Conservation (phyloP, 169 alveolate genomes). For the Babesia bigemina region DNA sequence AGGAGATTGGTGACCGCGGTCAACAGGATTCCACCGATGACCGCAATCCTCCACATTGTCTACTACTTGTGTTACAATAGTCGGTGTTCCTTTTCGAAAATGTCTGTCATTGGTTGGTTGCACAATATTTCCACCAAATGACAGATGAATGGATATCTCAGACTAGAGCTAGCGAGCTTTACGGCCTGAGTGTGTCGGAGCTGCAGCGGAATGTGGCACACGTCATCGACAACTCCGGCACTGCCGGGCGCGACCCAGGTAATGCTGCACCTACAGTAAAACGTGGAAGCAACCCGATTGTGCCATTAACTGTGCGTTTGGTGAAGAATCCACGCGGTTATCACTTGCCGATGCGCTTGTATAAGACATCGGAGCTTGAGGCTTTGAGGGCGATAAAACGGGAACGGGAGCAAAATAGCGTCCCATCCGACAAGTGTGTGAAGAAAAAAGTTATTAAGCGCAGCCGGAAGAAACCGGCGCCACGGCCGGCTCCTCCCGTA, state of each 20-base stretch:
- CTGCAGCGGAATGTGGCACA: slow-evolving; percentile 25
- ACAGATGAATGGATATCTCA: slow-evolving; percentile 47
- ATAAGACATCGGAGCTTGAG: slow-evolving; percentile 35
- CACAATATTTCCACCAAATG: not conserved
- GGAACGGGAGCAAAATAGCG: not conserved
- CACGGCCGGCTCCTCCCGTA: not conserved
- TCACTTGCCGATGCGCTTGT: slow-evolving; percentile 46
- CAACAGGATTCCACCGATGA: slow-evolving; percentile 20
- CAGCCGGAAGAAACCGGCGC: not conserved
- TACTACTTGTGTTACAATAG: not conserved
- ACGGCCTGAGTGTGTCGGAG: slow-evolving; percentile 29
- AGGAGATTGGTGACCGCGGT: slow-evolving; percentile 49
- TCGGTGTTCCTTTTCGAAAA: not conserved
- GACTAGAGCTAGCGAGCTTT: slow-evolving; percentile 19
- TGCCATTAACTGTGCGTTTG: slow-evolving; percentile 38
- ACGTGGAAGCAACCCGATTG: slow-evolving; percentile 23
- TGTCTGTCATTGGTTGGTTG: not conserved
- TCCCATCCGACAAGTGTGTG: not conserved
- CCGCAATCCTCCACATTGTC: slow-evolving; percentile 26
- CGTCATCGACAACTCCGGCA: slow-evolving; percentile 25
- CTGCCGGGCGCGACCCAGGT: not conserved
- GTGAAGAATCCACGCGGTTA: slow-evolving; percentile 58
- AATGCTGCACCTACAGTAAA: not conserved
- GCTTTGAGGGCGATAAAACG: slow-evolving; percentile 9
- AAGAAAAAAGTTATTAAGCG: slow-evolving; percentile 21